Base-by-base conservation (phyloP, 495 filamentous ascomycete species). In the Wilcoxina mikolae region DNA sequence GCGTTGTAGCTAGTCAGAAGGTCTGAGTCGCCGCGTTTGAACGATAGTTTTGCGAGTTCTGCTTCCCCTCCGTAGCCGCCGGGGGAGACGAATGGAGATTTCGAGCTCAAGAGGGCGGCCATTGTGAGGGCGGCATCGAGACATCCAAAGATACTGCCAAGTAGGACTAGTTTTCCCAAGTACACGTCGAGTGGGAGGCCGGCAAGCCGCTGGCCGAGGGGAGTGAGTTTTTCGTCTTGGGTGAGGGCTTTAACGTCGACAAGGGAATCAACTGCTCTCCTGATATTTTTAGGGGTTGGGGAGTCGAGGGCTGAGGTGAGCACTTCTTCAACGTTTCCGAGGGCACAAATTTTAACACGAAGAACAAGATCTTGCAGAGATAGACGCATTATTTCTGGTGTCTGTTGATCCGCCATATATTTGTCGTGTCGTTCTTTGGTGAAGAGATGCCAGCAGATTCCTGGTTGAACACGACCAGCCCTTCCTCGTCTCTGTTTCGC, bases 321-420 rank as follows among this genome's bases (percentile, higher is more conserved):
- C 0, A 87, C 94, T 57, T 87, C 76, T 61, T 95, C 90, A 48
- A 96, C 89, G 45, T 82, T 80, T 2, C 91, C 91, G 47, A 98
- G 75, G 61, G 89, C 91, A 70, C 88, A 98, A 31, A 93, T 91
- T 70, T 98, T 98, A 58, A 95, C 87, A n/a, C 91, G 81, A 58
- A 98, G 81, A 7, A 89, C 85, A 2, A 95, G 76, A 59, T 98
- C 91, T 69, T 96, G 90, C 9, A 98, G 70, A 0, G 88, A 95
- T 4, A 98, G 75, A 2, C 91, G 82, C 41, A 96, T 80, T 76
- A 98, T 87, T 67, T 98, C 91, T 0, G 91, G 91, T 0, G 84
- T 93, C 71, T 96, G 91, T 64, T 95, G 85, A 48, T 89, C 86
- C 12, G 78, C 77, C 74, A 95, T 86, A 56, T 72, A 57, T 42